Percentiles rank a stretch among this genome's conserved stretches.
These are phyloP conservation scores for Phytophthora lateralis DNA, from an alignment of 352 stramenopile genomes.

Conservation along the genomic window DNA sequence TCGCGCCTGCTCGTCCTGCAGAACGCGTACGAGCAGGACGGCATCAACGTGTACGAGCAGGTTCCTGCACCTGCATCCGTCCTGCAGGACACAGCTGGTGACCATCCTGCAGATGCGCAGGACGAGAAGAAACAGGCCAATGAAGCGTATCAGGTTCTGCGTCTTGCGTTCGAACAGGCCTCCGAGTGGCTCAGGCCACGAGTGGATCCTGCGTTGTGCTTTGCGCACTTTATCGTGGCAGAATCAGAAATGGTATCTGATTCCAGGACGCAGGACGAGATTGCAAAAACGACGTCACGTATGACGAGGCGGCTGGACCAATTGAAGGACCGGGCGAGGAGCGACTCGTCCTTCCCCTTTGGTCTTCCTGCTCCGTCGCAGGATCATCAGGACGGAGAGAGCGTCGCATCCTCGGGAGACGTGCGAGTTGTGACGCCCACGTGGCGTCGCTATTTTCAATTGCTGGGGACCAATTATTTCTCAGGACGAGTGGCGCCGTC, in stretches of 20 bases:
- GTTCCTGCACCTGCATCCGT: constrained; percentile 36
- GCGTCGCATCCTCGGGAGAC: constrained; percentile 42
- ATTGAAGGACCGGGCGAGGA: constrained; percentile 31
- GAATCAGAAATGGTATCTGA: constrained; percentile 22
- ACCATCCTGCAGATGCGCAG: constrained; percentile 4
- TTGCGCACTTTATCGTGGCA: constrained; percentile 43
- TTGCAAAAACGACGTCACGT: constrained; percentile 1
- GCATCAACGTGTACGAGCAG: constrained; percentile 53
- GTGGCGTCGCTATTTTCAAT: constrained; percentile 58
- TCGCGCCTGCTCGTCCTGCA: constrained; percentile 63
- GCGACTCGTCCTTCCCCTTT: constrained; percentile 65
- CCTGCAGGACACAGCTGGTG: constrained; percentile 5
- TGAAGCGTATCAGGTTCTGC: constrained; percentile 52
- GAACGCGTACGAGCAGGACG: constrained; percentile 54
- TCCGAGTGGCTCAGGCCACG: constrained; percentile 38
- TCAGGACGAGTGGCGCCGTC: constrained; percentile 49
- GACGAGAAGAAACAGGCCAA: constrained; percentile 27
- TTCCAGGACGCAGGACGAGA: constrained; percentile 13
- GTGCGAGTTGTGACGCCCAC: constrained; percentile 44
- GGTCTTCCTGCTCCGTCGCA: constrained; percentile 27
- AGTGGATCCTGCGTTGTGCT: constrained; percentile 58
- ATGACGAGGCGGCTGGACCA: constrained; percentile 38
- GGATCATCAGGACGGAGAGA: constrained; percentile 16
- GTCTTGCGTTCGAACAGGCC: constrained; percentile 49
- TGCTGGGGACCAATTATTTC: constrained; percentile 68